phyloP scores from a whole-genome alignment of 2,329 filamentous ascomycete genomes.

The Trichophyton simii region DNA sequence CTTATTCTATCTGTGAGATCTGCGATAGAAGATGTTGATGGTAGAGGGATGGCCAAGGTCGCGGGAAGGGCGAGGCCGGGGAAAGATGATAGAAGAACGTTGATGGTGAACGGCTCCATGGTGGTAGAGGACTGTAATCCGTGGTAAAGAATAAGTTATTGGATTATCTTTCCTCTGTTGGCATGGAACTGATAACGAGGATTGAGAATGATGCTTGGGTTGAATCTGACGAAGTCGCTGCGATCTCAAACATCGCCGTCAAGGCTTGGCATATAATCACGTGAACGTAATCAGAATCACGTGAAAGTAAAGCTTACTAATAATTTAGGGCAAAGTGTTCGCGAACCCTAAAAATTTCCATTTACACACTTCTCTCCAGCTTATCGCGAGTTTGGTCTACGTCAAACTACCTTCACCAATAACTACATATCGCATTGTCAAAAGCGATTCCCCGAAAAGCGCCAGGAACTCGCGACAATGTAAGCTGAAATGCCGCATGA shows the following conservation, averaged over 20 bases:
- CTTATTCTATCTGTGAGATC: constrained; percentile 54
- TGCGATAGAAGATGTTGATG: constrained; percentile 50
- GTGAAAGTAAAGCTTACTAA: not conserved
- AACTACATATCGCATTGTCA: constrained; percentile 27
- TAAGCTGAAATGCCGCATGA: constrained; percentile 18
- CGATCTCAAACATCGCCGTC: not conserved
- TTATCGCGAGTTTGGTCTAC: not conserved
- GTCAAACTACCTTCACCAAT: not conserved
- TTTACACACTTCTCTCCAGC: constrained; percentile 2
- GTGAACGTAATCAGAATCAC: not conserved
- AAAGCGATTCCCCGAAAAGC: constrained; percentile 43
- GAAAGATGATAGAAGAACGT: constrained; percentile 76
- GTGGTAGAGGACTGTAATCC: not conserved
- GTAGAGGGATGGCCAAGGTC: constrained; percentile 67
- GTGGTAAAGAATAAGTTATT: not conserved
- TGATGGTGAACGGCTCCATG: constrained; percentile 40
- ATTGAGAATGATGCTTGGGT: not conserved
- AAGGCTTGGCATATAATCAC: not conserved
- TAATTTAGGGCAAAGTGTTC: constrained; percentile 11
- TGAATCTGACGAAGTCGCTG: not conserved
- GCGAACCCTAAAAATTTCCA: constrained; percentile 12
- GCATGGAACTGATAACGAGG: not conserved
- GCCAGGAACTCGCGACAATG: constrained; percentile 44
- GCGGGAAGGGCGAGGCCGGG: constrained; percentile 67
- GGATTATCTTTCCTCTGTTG: not conserved